Evolutionary conservation across 495 filamentous ascomycete genomes (phyloP), one percentile per base, ranked within the genome.

Genomic region (Chaetomium cochliodes): DNA sequence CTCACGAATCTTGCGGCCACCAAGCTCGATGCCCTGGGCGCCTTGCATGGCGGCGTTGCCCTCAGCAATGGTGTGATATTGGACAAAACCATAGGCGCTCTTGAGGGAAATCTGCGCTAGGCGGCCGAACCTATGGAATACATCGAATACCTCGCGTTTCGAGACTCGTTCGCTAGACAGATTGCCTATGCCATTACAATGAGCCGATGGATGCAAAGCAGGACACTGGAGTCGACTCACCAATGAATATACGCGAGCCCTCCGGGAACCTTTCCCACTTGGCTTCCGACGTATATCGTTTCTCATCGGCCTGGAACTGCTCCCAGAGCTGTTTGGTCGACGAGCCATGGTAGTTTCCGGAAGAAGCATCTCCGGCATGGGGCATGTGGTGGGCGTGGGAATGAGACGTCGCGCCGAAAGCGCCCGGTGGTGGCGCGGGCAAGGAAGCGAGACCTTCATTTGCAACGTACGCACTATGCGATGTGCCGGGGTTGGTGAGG

Each of bases 71-170:
- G 92, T 91, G 60, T 96, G 82, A 65, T 93, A 98, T 72, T 98
- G 94, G 47, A 97, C 92, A 70, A 98, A 98, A 5, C 94, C 94
- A 77, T 96, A 98, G 2, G 92, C 92, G 74, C 93, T 91, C 72
- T 98, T 98, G 71, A 98, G 91, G 2, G 93, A 97, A 46, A 98
- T 92, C 73, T 98, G 94, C 3, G 93, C 93, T 42, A 98, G 79
- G 61, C 87, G 89, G 41, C 94, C 94, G 75, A 92, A 93, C 50
- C 84, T 83, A 72, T 89, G 87, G 70, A 98, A 98, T 18, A 91
- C 82, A 65, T 93, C 88, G 71, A 96, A 98, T 44, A 98, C 84
- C 73, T 97, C 93, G 64, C 90, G 86, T 74, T 98, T 98, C 0
- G 93, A 93, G 13, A 96, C 92, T 72, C 91, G 86, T 71, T 98